These are phyloP conservation scores for Cyphellophora attinorum DNA, from an alignment of 2,329 filamentous ascomycete genomes.

Conservation along the genomic window DNA sequence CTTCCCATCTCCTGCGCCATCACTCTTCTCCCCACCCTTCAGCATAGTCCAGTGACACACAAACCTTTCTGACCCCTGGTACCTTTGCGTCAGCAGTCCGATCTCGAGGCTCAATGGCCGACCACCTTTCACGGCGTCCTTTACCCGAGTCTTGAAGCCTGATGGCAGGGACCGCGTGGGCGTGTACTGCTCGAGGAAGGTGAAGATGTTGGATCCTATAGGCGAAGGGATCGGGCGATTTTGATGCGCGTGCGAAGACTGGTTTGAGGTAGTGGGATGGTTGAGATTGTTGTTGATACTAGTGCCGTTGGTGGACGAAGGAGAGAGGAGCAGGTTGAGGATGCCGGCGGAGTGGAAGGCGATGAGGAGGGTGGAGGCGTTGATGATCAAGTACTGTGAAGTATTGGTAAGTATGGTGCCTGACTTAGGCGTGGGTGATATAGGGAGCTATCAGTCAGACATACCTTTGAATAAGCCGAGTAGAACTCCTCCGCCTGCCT, in stretches of 20 bases:
- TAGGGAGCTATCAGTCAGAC: not conserved
- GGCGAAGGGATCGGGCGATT: constrained; percentile 23
- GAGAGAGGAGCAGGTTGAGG: constrained; percentile 36
- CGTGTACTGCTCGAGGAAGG: constrained; percentile 41
- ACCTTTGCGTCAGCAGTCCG: constrained; percentile 20
- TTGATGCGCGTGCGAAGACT: constrained; percentile 23
- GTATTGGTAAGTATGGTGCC: no score
- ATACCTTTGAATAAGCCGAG: constrained; percentile 36
- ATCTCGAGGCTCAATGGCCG: constrained; percentile 22
- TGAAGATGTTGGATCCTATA: constrained; percentile 44
- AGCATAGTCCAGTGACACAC: constrained; percentile 34
- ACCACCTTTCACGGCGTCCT: constrained; percentile 24
- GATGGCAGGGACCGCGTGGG: constrained; percentile 29
- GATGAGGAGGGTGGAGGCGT: constrained; percentile 30
- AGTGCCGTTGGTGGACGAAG: constrained; percentile 30
- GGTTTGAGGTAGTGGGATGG: constrained; percentile 5
- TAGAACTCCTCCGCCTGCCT: constrained; percentile 33
- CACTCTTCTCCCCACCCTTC: constrained; percentile 34
- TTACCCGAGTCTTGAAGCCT: constrained; percentile 36
- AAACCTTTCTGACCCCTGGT: constrained; percentile 24
- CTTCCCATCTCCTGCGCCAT: not conserved
- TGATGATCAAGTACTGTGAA: constrained; percentile 29
- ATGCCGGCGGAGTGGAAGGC: constrained; percentile 39
- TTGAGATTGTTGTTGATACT: constrained; percentile 1
- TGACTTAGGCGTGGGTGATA: no score